Evolutionary conservation across 106 monocot species (phyloP), one percentile per base, ranked within the genome.

Genomic region (Phalaenopsis equestris): DNA sequence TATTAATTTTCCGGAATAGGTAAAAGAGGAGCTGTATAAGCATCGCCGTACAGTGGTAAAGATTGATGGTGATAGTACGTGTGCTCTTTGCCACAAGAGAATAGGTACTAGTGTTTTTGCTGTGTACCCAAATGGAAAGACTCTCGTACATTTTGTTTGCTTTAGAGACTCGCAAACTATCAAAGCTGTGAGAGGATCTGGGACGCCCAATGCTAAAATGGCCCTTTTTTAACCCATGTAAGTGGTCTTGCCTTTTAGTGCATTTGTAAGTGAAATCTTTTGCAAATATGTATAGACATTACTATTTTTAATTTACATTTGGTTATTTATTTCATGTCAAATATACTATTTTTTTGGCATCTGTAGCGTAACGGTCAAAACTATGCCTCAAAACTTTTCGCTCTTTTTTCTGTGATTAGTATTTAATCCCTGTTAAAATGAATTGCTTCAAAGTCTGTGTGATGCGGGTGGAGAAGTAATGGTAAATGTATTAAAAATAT

Each of bases 131-230:
- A 95, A 99, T 83, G 88, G 95, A 70, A 95, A 93, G 84, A 99
- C 93, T 38, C 83, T 99, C 55, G 95, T 95, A 42, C 99, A 99
- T 85, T 99, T 99, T 87, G 87, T 95, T 82, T 99, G 99, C 93
- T 93, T 93, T 79, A 87, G 90, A 79, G 91, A 96, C 42, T 88
- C 91, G 1, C 96, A 96, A 85, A 91, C 67, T 36, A 83, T 87
- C 70, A 86, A 88, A 80, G 70, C 85, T 82, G 83, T 89, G 37
- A 85, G 85, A 77, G 83, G 86, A 38, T 37, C 78, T 68, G 75
- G 49, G 3, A 56, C 64, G 55, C 30, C 41, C 19, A 49, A 90
- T 75, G 58, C 83, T 42, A 64, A 77, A 38, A 16, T 61, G 80
- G 36, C 46, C 68, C 18, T 18, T 78, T 83, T 4, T 65, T 48